phyloP scores from a whole-genome alignment of 2,329 filamentous ascomycete genomes.

The Ceratocystis variospora region DNA sequence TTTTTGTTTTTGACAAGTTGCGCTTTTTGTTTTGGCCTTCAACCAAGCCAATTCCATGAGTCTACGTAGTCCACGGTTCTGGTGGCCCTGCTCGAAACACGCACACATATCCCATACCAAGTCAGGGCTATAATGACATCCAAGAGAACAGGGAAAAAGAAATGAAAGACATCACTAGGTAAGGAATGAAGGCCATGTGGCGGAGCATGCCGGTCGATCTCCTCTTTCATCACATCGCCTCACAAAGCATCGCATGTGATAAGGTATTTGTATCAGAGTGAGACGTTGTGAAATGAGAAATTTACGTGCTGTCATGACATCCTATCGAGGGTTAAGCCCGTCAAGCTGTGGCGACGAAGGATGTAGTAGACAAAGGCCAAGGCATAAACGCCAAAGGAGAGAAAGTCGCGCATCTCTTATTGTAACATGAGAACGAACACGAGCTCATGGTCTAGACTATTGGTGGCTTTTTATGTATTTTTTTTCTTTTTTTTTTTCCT shows the following conservation, averaged over 20 bases:
- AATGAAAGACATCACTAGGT: background rate
- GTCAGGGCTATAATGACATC: background rate
- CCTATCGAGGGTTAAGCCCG: no score
- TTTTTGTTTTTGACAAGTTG: background rate
- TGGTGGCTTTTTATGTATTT: background rate
- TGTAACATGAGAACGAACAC: no score
- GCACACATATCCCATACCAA: background rate
- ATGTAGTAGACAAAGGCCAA: background rate
- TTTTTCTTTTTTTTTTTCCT: no score
- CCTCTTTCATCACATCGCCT: no score
- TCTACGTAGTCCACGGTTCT: no score
- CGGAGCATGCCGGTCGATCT: background rate
- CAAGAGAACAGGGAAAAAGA: background rate
- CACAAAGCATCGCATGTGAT: no score
- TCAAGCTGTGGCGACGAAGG: no score
- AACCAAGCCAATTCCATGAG: no score
- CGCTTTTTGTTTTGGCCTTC: background rate
- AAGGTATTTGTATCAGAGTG: background rate
- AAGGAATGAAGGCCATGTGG: background rate
- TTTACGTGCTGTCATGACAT: no score
- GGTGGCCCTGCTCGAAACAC: background rate
- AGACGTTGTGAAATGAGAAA: background rate
- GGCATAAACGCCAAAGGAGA: background rate
- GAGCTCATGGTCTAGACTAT: background rate
- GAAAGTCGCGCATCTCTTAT: background rate